These are phyloP conservation scores for Xeromyces bisporus DNA, from an alignment of 495 filamentous ascomycete species.

Conservation along the genomic window DNA sequence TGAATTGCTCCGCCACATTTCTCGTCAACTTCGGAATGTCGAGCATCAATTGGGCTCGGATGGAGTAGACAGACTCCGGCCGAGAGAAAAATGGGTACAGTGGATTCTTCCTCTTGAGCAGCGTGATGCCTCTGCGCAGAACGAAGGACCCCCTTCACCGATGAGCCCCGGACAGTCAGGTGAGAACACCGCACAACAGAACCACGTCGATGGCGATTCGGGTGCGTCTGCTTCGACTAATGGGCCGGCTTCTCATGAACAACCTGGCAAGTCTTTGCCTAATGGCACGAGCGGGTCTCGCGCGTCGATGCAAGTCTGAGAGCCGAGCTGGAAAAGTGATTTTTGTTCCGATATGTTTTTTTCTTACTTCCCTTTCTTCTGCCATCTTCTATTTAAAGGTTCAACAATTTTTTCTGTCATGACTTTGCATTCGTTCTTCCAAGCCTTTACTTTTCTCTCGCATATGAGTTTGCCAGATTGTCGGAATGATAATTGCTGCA, in stretches of 20 bases:
- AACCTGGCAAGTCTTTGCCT: constrained; percentile 15
- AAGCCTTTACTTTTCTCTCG: constrained; percentile 13
- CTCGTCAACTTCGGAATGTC: constrained; percentile 48
- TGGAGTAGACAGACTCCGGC: constrained; percentile 63
- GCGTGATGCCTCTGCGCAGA: constrained; percentile 43
- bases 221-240: constrained; percentile 7
- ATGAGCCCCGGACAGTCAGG: constrained; percentile 9
- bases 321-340: constrained; percentile 27
- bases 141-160: constrained; percentile 31
- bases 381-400: constrained; percentile 5
- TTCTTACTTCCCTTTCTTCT: constrained; percentile 1
- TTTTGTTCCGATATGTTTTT: constrained; percentile 7
- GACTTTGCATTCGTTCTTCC: constrained; percentile 13
- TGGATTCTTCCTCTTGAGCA: constrained; percentile 54
- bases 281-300: constrained; percentile 26
- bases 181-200: constrained; percentile 13
- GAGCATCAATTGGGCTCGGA: constrained; percentile 56
- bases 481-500: constrained; percentile 5
- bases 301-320: constrained; percentile 19
- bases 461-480: constrained; percentile 9
- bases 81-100: constrained; percentile 56
- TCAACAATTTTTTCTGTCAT: constrained; percentile 5
- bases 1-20: constrained; percentile 56
- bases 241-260: constrained; percentile 9
- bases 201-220: constrained; percentile 8